These are phyloP conservation scores for Tympanopsis confertula DNA, from an alignment of 2,329 filamentous ascomycete genomes.

Conservation along the genomic window DNA sequence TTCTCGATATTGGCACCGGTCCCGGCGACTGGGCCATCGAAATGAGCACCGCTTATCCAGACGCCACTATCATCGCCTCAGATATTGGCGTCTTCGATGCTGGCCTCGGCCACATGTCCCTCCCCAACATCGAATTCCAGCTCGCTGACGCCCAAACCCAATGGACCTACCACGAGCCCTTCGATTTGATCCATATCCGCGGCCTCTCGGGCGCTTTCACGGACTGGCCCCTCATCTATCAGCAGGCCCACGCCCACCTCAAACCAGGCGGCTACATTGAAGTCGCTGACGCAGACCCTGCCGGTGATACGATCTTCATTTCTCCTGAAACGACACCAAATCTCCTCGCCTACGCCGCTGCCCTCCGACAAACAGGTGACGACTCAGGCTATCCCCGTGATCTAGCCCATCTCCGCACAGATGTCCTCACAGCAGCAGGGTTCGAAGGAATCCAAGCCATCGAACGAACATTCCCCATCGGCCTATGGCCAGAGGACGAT, in stretches of 20 bases:
- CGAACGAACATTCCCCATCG: slow-evolving; percentile 21
- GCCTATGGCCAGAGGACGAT: slow-evolving; percentile 19
- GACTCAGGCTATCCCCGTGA: neutral
- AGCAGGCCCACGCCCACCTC: slow-evolving; percentile 28
- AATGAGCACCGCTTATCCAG: slow-evolving; percentile 28
- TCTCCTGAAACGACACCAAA: slow-evolving; percentile 21
- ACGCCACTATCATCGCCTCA: slow-evolving; percentile 31
- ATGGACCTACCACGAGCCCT: slow-evolving; percentile 34
- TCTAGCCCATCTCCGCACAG: slow-evolving; percentile 8
- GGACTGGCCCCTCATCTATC: slow-evolving; percentile 30
- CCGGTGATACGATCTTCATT: slow-evolving; percentile 9
- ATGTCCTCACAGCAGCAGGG: slow-evolving; percentile 25
- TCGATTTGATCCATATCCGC: slow-evolving; percentile 35
- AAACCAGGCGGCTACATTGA: slow-evolving; percentile 32
- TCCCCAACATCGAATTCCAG: slow-evolving; percentile 31
- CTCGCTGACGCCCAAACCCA: slow-evolving; percentile 31
- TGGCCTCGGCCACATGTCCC: slow-evolving; percentile 15
- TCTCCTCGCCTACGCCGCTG: neutral
- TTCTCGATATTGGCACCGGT: slow-evolving; percentile 26
- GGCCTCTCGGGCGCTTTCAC: slow-evolving; percentile 31
- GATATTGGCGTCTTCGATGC: slow-evolving; percentile 29
- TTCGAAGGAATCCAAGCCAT: slow-evolving; percentile 27
- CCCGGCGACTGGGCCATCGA: slow-evolving; percentile 35
- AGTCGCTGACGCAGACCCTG: slow-evolving; percentile 21
- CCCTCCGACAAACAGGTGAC: neutral